Base-by-base conservation (phyloP, 2,329 filamentous ascomycete species). In the Fusarium veterinarium region DNA sequence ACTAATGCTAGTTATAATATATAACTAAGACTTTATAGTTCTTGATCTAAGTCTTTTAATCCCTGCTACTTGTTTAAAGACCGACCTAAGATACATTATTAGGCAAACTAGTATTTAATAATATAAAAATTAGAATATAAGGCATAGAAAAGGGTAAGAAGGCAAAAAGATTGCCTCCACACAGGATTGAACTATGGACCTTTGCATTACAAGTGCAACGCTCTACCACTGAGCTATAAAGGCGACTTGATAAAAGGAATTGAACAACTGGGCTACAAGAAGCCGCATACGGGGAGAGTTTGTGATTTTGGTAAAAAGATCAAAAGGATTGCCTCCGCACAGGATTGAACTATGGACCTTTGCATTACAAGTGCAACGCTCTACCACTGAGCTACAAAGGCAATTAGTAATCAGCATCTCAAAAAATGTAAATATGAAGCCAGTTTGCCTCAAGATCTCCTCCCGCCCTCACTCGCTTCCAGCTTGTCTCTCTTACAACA, bases 321-420 rank as follows among this genome's bases (percentile, higher is more conserved):
- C 30, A 55, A 73, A 73, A 71, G 4, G 16, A 38, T 37, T 72
- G 71, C 71, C 71, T 45, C 71, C 71, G 41, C 71, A 73, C 71
- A 59, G 71, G 68, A 72, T 74, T 74, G 71, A 74, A 72, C 71
- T 62, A 74, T 74, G 71, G 71, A 74, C 71, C 71, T 73, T 73
- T 71, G 71, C 71, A 73, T 73, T 73, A 74, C 71, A 73, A 73
- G 71, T 73, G 71, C 71, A 71, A 74, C 64, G 71, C 71, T 73
- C 67, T 74, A 74, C 67, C 63, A 72, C 71, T 73, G 71, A 74
- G 71, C 71, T 73, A 74, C 49, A 72, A 72, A 45, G 64, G 69
- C 69, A 56, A 28, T 52, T 67, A 13, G 28, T 63, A 19, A 31
- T 37, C 38, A 38, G 11, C 35, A 3, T 4, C 1, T 25, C 11